phyloP scores from a whole-genome alignment of 345 rosid genomes.

The Populus simonii region DNA sequence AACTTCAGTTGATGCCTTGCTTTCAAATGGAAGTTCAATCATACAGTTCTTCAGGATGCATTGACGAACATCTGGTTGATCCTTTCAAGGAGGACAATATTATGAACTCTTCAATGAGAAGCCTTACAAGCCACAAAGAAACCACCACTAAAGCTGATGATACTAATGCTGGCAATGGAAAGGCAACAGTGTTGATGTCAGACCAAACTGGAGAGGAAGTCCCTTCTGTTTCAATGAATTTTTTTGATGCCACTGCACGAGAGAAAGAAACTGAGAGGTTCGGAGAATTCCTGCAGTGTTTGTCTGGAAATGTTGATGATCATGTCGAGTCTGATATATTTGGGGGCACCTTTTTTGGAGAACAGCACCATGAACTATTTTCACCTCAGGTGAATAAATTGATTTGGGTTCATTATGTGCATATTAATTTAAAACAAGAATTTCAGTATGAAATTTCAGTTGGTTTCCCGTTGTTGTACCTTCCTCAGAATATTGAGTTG shows the following conservation, averaged over 20 bases:
- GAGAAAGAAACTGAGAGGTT: neutral
- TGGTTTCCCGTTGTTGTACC: neutral
- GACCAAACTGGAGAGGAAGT: constrained; percentile 6
- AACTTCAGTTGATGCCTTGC: constrained; percentile 2
- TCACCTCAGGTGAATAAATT: constrained; percentile 9
- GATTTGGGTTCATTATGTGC: neutral
- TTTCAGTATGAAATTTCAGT: neutral
- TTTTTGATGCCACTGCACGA: constrained; percentile 4
- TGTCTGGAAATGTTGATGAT: neutral
- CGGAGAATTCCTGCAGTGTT: constrained; percentile 2
- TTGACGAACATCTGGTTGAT: constrained; percentile 28
- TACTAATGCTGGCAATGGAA: constrained; percentile 3
- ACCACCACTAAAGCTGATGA: constrained; percentile 1
- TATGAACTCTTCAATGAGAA: neutral
- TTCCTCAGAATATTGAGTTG: constrained; percentile 12
- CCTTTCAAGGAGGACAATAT: constrained; percentile 15
- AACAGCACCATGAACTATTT: neutral
- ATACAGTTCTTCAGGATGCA: constrained; percentile 14
- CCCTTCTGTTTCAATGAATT: neutral
- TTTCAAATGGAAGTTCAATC: constrained; percentile 13
- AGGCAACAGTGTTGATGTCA: neutral
- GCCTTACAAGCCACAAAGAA: neutral
- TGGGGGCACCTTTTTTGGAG: neutral
- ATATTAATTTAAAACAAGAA: neutral
- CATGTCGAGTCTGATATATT: constrained; percentile 11